Conservation (phyloP, 768 basidiomycete species). For the Tricholoma terreum region DNA sequence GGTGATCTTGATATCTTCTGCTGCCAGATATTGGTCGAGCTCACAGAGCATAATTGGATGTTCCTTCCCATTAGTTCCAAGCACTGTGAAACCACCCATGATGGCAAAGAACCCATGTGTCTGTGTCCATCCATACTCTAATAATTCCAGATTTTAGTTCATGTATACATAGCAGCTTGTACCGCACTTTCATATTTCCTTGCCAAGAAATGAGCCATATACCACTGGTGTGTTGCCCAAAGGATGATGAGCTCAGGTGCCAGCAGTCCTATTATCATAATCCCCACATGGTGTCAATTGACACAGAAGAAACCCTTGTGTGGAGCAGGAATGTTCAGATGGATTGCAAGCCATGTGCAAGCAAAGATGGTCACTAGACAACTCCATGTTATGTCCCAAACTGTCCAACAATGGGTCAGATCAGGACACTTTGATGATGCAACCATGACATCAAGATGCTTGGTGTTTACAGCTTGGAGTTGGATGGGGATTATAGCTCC, state of each 20-base stretch:
- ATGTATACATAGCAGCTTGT: background rate
- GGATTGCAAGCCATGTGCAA: background rate
- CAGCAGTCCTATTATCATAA: background rate
- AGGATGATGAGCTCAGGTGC: background rate
- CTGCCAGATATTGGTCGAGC: background rate
- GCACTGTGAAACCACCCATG: constrained; percentile 4
- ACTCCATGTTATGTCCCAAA: constrained; percentile 4
- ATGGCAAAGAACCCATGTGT: background rate
- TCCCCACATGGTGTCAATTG: too few relatives aligned
- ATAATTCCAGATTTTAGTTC: too few relatives aligned
- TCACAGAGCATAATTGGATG: constrained; percentile 1
- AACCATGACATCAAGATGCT: too few relatives aligned
- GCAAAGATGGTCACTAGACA: background rate
- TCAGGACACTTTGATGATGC: too few relatives aligned
- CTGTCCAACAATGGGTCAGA: background rate
- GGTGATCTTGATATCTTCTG: background rate
- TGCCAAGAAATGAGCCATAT: background rate
- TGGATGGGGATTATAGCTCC: too few relatives aligned
- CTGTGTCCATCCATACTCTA: background rate
- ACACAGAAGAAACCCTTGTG: background rate
- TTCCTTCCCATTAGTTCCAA: too few relatives aligned
- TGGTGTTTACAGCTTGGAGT: too few relatives aligned
- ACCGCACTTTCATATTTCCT: background rate
- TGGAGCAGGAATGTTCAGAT: constrained; percentile 1
- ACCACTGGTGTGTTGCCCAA: background rate